Evolutionary conservation across 2,329 filamentous ascomycete species (phyloP).

Genomic region (Pezicula neosporulosa): DNA sequence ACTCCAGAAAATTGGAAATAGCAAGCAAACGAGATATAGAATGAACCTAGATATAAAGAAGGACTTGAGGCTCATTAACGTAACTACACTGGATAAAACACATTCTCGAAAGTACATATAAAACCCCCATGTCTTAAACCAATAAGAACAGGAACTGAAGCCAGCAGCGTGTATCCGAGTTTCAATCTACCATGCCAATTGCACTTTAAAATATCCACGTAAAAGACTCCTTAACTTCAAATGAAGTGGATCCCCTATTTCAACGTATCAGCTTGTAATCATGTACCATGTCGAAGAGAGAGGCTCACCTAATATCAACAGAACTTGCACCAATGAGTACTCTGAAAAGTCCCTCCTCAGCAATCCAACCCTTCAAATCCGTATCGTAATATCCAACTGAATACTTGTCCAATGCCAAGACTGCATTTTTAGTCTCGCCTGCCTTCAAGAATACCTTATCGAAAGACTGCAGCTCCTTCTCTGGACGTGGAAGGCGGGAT

Average conservation of each 20-base stretch:
- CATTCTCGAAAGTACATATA: too few species aligned
- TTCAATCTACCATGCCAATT: neutral
- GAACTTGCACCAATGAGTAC: conserved; percentile 60
- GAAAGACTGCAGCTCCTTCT: conserved; percentile 70
- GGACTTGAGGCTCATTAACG: too few species aligned
- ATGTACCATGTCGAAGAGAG: neutral
- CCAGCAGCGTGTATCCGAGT: neutral
- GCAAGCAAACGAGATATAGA: too few species aligned
- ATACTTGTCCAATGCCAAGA: conserved; percentile 41
- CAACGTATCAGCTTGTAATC: conserved; percentile 11
- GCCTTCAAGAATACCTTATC: conserved; percentile 58
- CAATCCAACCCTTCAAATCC: conserved; percentile 56
- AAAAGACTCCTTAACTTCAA: conserved; percentile 61
- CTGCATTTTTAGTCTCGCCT: conserved; percentile 41
- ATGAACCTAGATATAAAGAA: too few species aligned
- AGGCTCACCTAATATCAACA: conserved; percentile 56
- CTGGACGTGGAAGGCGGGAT: conserved; percentile 59
- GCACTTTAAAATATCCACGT: conserved; percentile 55
- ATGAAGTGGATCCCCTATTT: conserved; percentile 43
- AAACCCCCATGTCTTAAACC: too few species aligned
- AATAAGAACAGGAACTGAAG: neutral
- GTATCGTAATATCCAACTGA: conserved; percentile 60
- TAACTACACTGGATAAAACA: too few species aligned
- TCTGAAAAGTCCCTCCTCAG: conserved; percentile 60
- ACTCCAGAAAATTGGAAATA: too few species aligned